phyloP scores from a whole-genome alignment of 768 basidiomycete species.

The Mycena haematopus region DNA sequence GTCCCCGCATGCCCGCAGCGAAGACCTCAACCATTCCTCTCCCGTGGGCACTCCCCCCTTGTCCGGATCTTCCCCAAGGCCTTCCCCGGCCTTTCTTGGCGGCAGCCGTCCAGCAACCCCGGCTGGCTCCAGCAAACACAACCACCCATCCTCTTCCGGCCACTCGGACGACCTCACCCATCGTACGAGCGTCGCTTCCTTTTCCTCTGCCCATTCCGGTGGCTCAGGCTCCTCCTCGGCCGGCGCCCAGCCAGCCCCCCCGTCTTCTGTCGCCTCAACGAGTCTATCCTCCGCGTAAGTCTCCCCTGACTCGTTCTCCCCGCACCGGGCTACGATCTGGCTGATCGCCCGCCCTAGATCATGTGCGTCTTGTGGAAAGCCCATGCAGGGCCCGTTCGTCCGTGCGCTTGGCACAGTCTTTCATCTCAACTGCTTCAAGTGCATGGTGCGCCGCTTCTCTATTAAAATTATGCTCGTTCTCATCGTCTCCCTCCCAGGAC shows the following conservation, averaged over 20 bases:
- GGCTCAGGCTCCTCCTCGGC: constrained; percentile 51
- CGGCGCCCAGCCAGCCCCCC: constrained; percentile 55
- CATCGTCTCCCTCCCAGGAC: constrained; percentile 61
- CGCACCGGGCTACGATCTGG: constrained; percentile 28
- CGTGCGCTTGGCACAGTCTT: constrained; percentile 92
- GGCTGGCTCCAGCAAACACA: constrained; percentile 52
- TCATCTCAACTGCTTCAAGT: constrained; percentile 98
- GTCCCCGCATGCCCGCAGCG: constrained; percentile 65
- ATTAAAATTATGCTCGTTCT: constrained; percentile 10
- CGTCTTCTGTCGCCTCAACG: constrained; percentile 59
- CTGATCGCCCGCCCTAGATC: constrained; percentile 52
- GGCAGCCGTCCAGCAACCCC: constrained; percentile 67
- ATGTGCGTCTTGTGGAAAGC: constrained; percentile 79
- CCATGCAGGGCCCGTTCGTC: constrained; percentile 96
- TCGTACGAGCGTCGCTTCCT: constrained; percentile 53
- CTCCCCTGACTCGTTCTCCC: constrained; percentile 16
- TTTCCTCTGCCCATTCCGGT: constrained; percentile 61
- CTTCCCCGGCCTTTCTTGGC: constrained; percentile 35
- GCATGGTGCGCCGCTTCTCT: constrained; percentile 70
- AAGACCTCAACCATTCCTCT: constrained; percentile 70
- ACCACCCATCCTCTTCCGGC: constrained; percentile 60
- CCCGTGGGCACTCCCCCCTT: constrained; percentile 32
- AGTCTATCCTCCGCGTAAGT: constrained; percentile 52
- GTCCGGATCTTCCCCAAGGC: constrained; percentile 30
- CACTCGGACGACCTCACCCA: constrained; percentile 56